phyloP scores from a whole-genome alignment of 2,329 filamentous ascomycete species.

The Exophiala aquamarina region DNA sequence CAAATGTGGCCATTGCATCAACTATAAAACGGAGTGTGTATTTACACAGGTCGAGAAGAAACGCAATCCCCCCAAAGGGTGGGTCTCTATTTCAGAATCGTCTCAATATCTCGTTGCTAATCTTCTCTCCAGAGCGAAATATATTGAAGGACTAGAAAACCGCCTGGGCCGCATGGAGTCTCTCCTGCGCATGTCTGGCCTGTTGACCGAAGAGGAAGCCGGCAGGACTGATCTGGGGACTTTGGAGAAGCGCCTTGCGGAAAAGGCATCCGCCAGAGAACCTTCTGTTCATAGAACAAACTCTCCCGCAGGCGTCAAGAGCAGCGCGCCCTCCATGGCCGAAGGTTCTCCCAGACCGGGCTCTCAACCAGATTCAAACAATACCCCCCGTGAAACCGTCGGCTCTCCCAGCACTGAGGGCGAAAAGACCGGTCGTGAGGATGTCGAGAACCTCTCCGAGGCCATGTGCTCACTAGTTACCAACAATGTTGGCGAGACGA shows the following conservation, averaged over 20 bases:
- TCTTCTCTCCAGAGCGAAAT: conserved; percentile 71
- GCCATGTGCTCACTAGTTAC: conserved; percentile 99
- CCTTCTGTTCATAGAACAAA: conserved; percentile 11
- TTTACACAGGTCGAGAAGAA: conserved; percentile 99
- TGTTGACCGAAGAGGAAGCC: conserved; percentile 81
- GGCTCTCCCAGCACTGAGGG: conserved; percentile 21
- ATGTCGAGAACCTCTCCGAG: conserved; percentile 86
- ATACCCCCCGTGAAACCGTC: conserved; percentile 35
- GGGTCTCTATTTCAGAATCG: conserved; percentile 35
- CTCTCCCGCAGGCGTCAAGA: conserved; percentile 19
- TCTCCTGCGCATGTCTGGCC: conserved; percentile 78
- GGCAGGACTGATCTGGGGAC: conserved; percentile 84
- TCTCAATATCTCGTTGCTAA: neutral
- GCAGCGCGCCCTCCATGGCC: conserved; percentile 8
- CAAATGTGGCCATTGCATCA: conserved; percentile 91
- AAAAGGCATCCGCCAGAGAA: conserved; percentile 40
- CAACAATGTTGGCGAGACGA: conserved; percentile 88
- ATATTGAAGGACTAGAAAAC: conserved; percentile 96
- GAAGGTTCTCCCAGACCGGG: conserved; percentile 15
- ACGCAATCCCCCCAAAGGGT: conserved; percentile 95
- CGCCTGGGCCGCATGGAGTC: conserved; percentile 94
- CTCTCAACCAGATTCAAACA: conserved; percentile 20
- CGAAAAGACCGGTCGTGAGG: conserved; percentile 43
- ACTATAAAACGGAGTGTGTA: conserved; percentile 96
- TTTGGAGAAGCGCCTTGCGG: conserved; percentile 72